These are phyloP conservation scores for Saccharomyces kudriavzevii DNA, from an alignment of 805 yeast genomes.

Conservation along the genomic window DNA sequence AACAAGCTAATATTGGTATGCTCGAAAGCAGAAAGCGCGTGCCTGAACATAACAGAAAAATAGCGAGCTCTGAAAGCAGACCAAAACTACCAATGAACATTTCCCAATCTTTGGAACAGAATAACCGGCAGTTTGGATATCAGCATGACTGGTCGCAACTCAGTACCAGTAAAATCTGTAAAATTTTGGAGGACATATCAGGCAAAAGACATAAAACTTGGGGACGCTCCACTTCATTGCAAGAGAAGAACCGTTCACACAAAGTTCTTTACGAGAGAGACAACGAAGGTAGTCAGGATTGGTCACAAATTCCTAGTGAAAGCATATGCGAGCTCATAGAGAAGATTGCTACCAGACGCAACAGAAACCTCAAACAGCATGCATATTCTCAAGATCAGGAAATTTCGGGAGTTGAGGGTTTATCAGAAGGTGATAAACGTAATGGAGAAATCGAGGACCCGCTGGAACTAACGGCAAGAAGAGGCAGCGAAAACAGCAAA, in stretches of 20 bases:
- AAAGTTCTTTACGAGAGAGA: neutral
- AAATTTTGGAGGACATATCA: neutral
- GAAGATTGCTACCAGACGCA: neutral
- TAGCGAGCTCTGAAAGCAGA: neutral
- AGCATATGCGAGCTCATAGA: neutral
- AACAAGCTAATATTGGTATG: neutral
- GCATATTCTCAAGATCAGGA: neutral
- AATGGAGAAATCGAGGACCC: neutral
- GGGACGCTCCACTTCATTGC: neutral
- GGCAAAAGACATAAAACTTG: neutral
- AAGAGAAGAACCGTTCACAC: neutral
- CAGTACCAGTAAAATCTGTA: neutral
- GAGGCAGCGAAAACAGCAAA: neutral
- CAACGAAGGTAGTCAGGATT: neutral
- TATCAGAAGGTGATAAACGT: neutral
- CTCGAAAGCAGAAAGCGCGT: neutral
- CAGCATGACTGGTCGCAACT: neutral
- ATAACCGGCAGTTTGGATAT: neutral
- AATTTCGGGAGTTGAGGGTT: neutral
- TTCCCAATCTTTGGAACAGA: neutral
- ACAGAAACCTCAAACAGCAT: neutral
- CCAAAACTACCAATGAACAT: neutral
- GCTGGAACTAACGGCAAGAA: too few species aligned
- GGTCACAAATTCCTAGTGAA: neutral
- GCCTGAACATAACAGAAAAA: neutral